Base-by-base conservation (phyloP, 805 yeast species). In the Tetrapisispora namnaoensis region DNA sequence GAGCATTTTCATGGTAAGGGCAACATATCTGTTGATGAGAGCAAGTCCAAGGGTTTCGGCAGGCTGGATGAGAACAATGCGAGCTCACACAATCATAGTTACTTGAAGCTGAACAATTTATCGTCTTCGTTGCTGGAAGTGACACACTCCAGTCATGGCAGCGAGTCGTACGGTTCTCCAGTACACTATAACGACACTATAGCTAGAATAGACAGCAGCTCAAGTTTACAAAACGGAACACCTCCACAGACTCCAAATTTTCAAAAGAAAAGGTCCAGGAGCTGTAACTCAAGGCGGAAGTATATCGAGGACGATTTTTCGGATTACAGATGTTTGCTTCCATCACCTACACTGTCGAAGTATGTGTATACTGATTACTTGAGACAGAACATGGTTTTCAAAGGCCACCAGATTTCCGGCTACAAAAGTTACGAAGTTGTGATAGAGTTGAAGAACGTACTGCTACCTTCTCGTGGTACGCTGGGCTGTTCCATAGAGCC, bases 371-470 rank as follows among this genome's bases (percentile, higher is more conserved):
- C 48, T 16, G 42, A 39, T 17, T 45, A 28, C 34, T 35, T 45
- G 30, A 39, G 27, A 27, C 40, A 41, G 18, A 54, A 63, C 16
- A 58, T 55, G 56, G 51, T 46, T 18, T 68, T 63, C 44, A 53
- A 59, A 11, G 71, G 71, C n/a, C 62, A 56, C 49, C 71, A 68
- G 52, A 53, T 61, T 1, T 63, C 68, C 5, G 66, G 67, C 1
- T 60, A 63, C 48, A 62, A 62, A 48, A 62, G 58, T 44, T 63
- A 78, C 59, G 78, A 77, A 54, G 83, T 82, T 6, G 51, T 71
- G 37, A 84, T 82, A 3, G 78, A 73, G 50, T 66, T 82, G 50
- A 73, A 78, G 56, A 76, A 79, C 21, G 79, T 81, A 5, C 80
- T 79, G 59, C 62, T 82, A 36, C 67, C 69, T 5, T 60, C 35